These are phyloP conservation scores for Amanita pseudoporphyria DNA, from an alignment of 768 basidiomycete species.

Conservation along the genomic window DNA sequence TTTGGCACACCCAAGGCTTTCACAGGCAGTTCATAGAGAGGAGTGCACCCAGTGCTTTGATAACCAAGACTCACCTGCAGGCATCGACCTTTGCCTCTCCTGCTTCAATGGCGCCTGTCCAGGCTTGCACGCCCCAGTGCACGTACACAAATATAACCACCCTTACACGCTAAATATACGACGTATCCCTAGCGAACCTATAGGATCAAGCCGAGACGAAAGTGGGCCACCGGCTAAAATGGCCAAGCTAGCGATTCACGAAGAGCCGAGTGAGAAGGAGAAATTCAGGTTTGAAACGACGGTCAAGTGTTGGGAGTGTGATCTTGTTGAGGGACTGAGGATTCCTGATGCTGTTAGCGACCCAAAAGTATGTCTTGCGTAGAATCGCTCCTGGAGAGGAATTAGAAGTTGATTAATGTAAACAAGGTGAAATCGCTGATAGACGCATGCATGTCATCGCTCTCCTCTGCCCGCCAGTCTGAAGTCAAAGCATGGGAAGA, in stretches of 20 bases:
- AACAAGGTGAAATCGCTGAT: slow-evolving; percentile 44
- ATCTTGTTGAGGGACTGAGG: slow-evolving; percentile 35
- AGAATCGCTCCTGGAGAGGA: too few species aligned
- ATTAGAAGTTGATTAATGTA: slow-evolving; percentile 2
- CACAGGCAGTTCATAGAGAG: slow-evolving; percentile 75
- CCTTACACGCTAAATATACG: slow-evolving; percentile 72
- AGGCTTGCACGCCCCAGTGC: slow-evolving; percentile 66
- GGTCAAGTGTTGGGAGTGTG: slow-evolving; percentile 74
- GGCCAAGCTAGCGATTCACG: slow-evolving; percentile 79
- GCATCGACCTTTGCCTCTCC: slow-evolving; percentile 80
- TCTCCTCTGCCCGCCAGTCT: slow-evolving; percentile 85
- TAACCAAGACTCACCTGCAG: slow-evolving; percentile 71
- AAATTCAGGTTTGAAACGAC: slow-evolving; percentile 61
- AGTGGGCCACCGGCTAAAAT: slow-evolving; percentile 85
- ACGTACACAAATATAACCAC: slow-evolving; percentile 68
- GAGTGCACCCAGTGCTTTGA: slow-evolving; percentile 99
- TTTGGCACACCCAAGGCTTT: slow-evolving; percentile 48
- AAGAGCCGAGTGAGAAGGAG: slow-evolving; percentile 77
- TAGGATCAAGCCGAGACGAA: slow-evolving; percentile 37
- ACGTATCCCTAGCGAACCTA: slow-evolving; percentile 43
- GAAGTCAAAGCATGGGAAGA: slow-evolving; percentile 99
- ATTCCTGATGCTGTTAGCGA: slow-evolving; percentile 29
- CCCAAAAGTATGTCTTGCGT: slow-evolving; percentile 23
- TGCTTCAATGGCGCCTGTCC: slow-evolving; percentile 96
- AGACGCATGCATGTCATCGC: slow-evolving; percentile 64